Evolutionary conservation across 768 basidiomycete species (phyloP), one percentile per base, ranked within the genome.

Genomic region (Tylopilus plumbeoviolaceoides): DNA sequence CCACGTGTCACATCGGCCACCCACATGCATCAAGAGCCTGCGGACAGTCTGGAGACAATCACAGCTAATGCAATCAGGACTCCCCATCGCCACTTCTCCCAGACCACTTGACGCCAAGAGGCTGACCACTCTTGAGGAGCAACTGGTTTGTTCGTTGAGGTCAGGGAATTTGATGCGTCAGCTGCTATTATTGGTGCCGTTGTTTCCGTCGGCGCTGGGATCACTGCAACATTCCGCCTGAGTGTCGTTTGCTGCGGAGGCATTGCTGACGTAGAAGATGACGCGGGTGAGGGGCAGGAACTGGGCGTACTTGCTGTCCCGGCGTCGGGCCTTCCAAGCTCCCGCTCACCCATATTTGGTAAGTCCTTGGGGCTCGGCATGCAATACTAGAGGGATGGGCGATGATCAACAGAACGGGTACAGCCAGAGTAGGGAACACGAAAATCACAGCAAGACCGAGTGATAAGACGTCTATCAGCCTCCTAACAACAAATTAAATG

Each of bases 321-420:
- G 58, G 43, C 35, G 62, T 64, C 66, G 6, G 79, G 63, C 48
- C 75, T 78, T 9, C 84, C 87, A 42, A 81, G 78, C 60, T 88
- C 88, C 59, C 78, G 83, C 68, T 89, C 78, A 20, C 87, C 93
- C 95, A 98, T 98, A 71, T 97, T 97, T 0, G 95, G 95, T 27
- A 95, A 70, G 63, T 94, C 85, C 42, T 76, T 82, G 63, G 82
- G 77, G 17, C 73, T 72, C 11, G 82, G 76, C 28, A 77, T 75
- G 62, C 87, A 89, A 62, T 89, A 91, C 87, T 98, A 62, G 44
- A 61, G 40, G 15, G 30, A 50, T 41, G 28, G 23, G 27, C 35
- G 27, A 53, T 57, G 58, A 61, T 68, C 51, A 65, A 57, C 53
- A 41, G 33, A 20, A 18, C 14, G 44, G 44, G 47, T 48, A 61